Evolutionary conservation across 306 rosid genomes (phyloP), one percentile per base, ranked within the genome.

Genomic region (Chamaecrista fasciculata): DNA sequence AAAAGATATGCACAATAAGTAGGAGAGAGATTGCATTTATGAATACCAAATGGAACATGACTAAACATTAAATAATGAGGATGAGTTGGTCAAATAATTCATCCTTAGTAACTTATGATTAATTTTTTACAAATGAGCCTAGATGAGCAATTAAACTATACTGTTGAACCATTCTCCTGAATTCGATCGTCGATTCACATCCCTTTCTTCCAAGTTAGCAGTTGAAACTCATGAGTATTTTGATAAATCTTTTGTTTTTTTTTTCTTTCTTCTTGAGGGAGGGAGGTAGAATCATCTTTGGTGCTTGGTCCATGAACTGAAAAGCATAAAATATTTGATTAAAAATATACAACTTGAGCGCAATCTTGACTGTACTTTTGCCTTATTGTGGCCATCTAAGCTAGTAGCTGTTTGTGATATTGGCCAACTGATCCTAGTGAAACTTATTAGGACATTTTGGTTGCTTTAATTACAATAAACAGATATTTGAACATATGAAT

Each of bases 51-150:
- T 49, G 19, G 63, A 23, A 48, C 25, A 75, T 33, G 49, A 49
- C 26, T 19, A 39, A n/a, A 43, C 68, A 70, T 76, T 50, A 61
- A 49, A 55, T 56, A 44, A 24, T 33, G 25, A 50, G 28, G 19
- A 26, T 40, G 62, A 18, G 14, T 48, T 24, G 46, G 56, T 63
- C 46, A 46, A 10, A 49, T 72, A 31, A 36, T 37, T 58, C 42
- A 71, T 8, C n/a, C n/a, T n/a, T 18, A 11, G 70, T 18, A 24
- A 72, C 29, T 72, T 11, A n/a, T n/a, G n/a, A n/a, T n/a, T n/a
- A 48, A 43, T 44, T 34, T 12, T 60, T 12, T 61, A 1, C 64
- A 8, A 19, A 6, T 62, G 33, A 55, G 62, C 23, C 16, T 51
- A 34, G 47, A 46, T 5, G 50, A 16, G 39, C 18, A 68, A 50